These are phyloP conservation scores for Arachnopeziza araneosa DNA, from an alignment of 2,329 filamentous ascomycete species.

Conservation along the genomic window DNA sequence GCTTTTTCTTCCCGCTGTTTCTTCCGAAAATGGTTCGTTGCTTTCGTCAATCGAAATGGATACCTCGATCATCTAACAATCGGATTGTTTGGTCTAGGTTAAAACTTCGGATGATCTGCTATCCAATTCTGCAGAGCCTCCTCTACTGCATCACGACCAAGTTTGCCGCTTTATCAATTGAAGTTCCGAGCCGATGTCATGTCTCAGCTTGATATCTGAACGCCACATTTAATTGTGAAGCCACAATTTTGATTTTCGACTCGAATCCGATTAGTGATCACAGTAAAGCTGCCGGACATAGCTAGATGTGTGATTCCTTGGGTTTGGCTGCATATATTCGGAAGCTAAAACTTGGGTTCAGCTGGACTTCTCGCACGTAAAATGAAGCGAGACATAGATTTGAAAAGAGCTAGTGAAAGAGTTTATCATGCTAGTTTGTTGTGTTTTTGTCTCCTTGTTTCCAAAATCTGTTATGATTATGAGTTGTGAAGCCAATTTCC, in stretches of 20 bases:
- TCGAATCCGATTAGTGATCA: not conserved
- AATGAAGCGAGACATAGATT: too few species aligned
- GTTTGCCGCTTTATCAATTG: not conserved
- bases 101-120: not conserved
- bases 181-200: not conserved
- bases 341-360: not conserved
- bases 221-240: not conserved
- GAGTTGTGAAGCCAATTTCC: too few species aligned
- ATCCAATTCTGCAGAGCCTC: not conserved
- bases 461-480: too few species aligned
- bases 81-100: too few species aligned
- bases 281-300: not conserved
- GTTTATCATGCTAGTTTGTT: too few species aligned
- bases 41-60: not conserved
- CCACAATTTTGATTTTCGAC: not conserved
- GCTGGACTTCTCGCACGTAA: too few species aligned
- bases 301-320: not conserved
- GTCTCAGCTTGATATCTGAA: not conserved
- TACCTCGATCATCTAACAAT: too few species aligned
- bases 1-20: not conserved
- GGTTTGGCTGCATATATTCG: not conserved
- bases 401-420: too few species aligned
- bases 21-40: not conserved
- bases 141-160: not conserved
- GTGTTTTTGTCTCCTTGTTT: too few species aligned